Base-by-base conservation (phyloP, 768 basidiomycete genomes). In the Gloeopeniophorella convolvens region DNA sequence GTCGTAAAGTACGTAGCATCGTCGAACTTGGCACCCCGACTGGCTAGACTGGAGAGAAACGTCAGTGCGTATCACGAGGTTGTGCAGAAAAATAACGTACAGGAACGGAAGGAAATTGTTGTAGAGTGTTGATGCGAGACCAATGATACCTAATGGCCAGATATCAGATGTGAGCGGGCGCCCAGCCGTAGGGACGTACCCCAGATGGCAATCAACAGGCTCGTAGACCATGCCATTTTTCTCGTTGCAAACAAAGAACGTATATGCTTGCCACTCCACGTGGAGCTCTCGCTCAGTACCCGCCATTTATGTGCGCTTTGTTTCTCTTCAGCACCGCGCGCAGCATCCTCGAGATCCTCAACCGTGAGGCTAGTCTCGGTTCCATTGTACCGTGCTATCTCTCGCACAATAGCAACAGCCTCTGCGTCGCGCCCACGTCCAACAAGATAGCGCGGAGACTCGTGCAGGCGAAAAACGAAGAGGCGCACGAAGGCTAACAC, bases 191-290 rank as follows among this genome's bases (percentile, higher is more conserved):
- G 33, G 18, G 4, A 45, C 74, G 69, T 41, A 82, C 67, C 60
- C 75, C 69, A 64, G 2, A 76, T 53, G 5, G 49, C 44, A 23
- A 83, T 79, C 30, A 85, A 63, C 41, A 88, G 59, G 27, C 68
- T 75, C 3, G 85, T 87, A 1, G 82, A 83, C 68, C 72, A 80
- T 4, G 81, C 84, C 63, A 86, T 66, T 61, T 77, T 78, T 16
- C 66, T 68, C 3, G 82, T 82, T 18, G 75, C 72, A 63, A 88
- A 89, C 50, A 90, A 60, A 4, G 76, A 70, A 60, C 70, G 75
- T 44, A 88, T 66, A 61, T 87, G 79, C 11, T 61, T 55, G 1
- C 53, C 28, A 39, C 51, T 66, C 50, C 74, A 70, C 42, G 62
- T 62, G 31, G 69, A 73, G 42, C 75, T 69, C 52, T 71, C 69